Conservation (phyloP, 805 yeast species). For the Pichia paraexigua region DNA sequence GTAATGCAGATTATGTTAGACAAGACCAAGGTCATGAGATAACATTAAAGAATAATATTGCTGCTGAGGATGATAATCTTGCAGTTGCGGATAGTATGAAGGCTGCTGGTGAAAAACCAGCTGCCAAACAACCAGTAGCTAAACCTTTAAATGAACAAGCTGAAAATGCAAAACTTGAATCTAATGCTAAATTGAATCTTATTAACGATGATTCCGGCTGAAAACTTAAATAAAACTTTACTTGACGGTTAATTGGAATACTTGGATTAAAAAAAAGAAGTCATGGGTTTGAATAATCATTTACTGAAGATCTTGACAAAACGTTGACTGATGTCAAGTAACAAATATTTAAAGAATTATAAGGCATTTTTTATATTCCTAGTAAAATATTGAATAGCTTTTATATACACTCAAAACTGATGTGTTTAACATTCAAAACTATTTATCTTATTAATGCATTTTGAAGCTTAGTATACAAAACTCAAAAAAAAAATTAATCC, state of each 20-base stretch:
- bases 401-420: no score
- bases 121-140: slow-evolving; percentile 17
- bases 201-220: neutral
- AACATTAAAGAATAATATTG: neutral
- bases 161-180: slow-evolving; percentile 11
- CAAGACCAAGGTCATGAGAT: neutral
- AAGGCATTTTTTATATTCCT: no score
- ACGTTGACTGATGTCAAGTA: no score
- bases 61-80: neutral
- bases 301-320: no score
- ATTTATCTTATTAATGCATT: no score
- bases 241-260: no score
- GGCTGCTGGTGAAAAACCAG: neutral
- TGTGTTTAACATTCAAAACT: neutral
- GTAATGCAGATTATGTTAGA: neutral
- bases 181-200: neutral
- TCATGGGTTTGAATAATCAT: no score
- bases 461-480: neutral
- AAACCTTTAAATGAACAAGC: slow-evolving; percentile 24
- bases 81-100: slow-evolving; percentile 6
- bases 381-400: no score
- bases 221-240: no score
- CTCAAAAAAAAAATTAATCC: neutral
- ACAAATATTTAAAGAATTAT: no score
- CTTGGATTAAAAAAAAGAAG: no score